Base-by-base conservation (phyloP, 495 filamentous ascomycete species). In the Achaetomiella virescens region DNA sequence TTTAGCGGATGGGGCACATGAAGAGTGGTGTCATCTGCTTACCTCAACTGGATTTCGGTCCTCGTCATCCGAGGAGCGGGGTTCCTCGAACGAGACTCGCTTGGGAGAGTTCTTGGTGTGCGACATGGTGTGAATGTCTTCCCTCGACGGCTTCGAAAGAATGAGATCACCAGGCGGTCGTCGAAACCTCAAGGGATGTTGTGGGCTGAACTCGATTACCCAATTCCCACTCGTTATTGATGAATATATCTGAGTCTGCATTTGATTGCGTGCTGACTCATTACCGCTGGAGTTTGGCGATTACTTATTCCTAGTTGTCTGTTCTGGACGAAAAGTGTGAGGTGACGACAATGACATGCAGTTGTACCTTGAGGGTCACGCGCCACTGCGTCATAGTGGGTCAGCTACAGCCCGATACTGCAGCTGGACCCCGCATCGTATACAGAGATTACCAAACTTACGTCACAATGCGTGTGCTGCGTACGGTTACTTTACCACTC, bases 11-110 rank as follows among this genome's bases (percentile, higher is more conserved):
- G 35, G 20, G 6, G 45, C 12, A 27, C 10, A 48, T 27, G 2
- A 27, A 44, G 15, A 14, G 54, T n/a, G 18, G 6, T 22, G 11
- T 9, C n/a, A n/a, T n/a, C n/a, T 51, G 35, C 24, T 37, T 61
- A 77, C 75, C 66, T 77, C 76, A 51, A 78, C 69, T 20, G 69
- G 65, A 27, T 61, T 63, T 2, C 44, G 54, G 43, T 78, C 74
- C 24, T 76, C 74, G 51, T 77, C 73, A 35, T 71, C 61, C 50
- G 66, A 68, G 2, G 70, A 70, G 11, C 53, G 55, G 14, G 38
- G 44, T 10, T 68, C 54, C 17, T 63, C 60, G 20, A 43, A 52
- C 3, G 55, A 31, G 22, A 55, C 51, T 10, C 17, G 27, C 24
- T 55, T 47, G 3, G 52, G 1, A 3, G 48, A 31, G 20, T 37